These are phyloP conservation scores for Lagerstroemia speciosa DNA, from an alignment of 345 rosid genomes.

Conservation along the genomic window DNA sequence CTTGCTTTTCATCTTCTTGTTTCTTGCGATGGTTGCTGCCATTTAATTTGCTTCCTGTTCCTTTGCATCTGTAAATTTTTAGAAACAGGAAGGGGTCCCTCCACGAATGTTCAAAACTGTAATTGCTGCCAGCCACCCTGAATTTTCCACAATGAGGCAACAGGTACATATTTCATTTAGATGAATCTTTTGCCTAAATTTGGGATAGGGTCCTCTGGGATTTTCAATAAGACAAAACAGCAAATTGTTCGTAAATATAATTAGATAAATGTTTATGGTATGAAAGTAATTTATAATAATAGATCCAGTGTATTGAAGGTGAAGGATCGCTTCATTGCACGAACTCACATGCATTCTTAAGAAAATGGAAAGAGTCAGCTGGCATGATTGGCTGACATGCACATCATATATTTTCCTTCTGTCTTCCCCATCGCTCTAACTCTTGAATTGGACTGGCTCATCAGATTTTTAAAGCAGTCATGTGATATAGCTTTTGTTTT, in stretches of 20 bases:
- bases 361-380: background rate
- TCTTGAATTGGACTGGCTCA: background rate
- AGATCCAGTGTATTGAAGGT: background rate
- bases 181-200: background rate
- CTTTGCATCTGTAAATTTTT: slow-evolving; percentile 12
- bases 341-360: background rate
- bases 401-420: background rate
- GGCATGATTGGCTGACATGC: background rate
- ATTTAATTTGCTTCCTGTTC: background rate
- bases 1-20: background rate
- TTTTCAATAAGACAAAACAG: background rate
- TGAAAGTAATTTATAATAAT: background rate
- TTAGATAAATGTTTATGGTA: background rate
- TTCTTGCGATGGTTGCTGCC: background rate
- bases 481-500: background rate
- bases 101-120: slow-evolving; percentile 97
- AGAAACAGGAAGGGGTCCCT: slow-evolving; percentile 91
- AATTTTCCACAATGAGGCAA: slow-evolving; percentile 92
- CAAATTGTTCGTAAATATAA: background rate
- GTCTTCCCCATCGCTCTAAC: background rate
- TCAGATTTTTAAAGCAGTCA: background rate
- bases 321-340: background rate
- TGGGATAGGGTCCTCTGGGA: background rate
- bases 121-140: slow-evolving; percentile 92
- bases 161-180: slow-evolving; percentile 40